phyloP scores from a whole-genome alignment of 306 rosid genomes.

The Purshia tridentata region DNA sequence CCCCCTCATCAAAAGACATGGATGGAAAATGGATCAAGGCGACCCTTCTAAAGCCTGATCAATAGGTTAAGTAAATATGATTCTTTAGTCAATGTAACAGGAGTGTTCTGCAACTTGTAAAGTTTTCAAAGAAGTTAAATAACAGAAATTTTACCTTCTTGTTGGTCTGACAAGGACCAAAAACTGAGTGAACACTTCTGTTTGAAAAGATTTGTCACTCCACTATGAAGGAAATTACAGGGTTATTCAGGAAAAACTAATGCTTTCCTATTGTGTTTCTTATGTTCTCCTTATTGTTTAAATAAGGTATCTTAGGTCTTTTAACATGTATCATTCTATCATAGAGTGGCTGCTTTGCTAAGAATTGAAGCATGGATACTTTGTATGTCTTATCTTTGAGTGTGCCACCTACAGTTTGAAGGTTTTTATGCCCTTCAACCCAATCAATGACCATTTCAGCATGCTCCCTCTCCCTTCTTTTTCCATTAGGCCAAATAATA shows the following conservation, averaged over 20 bases:
- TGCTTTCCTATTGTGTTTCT: not conserved
- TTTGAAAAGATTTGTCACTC: not conserved
- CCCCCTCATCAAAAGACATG: conserved; percentile 28
- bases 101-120: conserved; percentile 21
- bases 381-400: not conserved
- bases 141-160: not conserved
- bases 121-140: not conserved
- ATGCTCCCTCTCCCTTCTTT: not conserved
- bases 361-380: not conserved
- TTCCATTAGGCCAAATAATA: not conserved
- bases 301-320: not conserved
- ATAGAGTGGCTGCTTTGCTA: not conserved
- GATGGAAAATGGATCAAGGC: conserved; percentile 14
- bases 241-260: conserved; percentile 10
- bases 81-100: conserved; percentile 30
- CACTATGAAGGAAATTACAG: conserved; percentile 3
- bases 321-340: not conserved
- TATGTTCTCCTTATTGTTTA: not conserved
- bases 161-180: not conserved
- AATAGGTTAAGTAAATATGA: conserved; percentile 17
- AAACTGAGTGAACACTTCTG: not conserved
- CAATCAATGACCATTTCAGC: not conserved
- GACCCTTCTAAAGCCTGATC: conserved; percentile 21
- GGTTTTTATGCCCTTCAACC: not conserved
- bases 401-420: not conserved